Percentiles rank a stretch among this genome's conserved stretches.
These are phyloP conservation scores for Kwoniella sp. DNA, from an alignment of 768 basidiomycete genomes.

Conservation along the genomic window DNA sequence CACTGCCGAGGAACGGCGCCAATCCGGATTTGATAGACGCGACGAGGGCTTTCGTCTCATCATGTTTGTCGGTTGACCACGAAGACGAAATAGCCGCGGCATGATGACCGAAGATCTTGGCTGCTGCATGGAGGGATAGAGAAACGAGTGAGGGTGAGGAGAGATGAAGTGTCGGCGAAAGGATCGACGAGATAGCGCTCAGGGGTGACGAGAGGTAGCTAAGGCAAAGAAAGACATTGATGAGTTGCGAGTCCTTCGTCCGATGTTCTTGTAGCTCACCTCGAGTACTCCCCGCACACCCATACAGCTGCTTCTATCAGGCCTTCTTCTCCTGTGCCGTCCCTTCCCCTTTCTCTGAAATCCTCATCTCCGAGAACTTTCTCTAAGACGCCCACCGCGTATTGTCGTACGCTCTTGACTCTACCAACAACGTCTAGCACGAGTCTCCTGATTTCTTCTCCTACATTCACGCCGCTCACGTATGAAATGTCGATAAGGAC, in stretches of 20 bases:
- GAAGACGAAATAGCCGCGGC: conserved; percentile 70
- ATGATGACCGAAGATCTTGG: conserved; percentile 88
- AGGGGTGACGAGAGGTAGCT: conserved; percentile 37
- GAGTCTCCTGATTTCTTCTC: conserved; percentile 75
- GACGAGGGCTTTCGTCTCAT: conserved; percentile 68
- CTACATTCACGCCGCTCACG: conserved; percentile 77
- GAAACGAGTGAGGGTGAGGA: conserved; percentile 66
- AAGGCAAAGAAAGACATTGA: not conserved
- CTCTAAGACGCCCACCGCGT: conserved; percentile 81
- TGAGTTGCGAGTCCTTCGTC: not conserved
- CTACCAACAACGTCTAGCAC: conserved; percentile 83
- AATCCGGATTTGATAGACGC: conserved; percentile 67
- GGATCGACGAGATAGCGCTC: conserved; percentile 66
- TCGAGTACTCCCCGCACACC: conserved; percentile 93
- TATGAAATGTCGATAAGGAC: conserved; percentile 90
- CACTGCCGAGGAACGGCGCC: conserved; percentile 64
- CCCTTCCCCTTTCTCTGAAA: conserved; percentile 68
- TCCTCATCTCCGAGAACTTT: conserved; percentile 77
- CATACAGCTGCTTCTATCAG: conserved; percentile 92
- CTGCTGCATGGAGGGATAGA: conserved; percentile 77
- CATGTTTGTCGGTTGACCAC: conserved; percentile 75
- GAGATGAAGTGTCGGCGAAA: conserved; percentile 59
- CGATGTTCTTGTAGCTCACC: conserved; percentile 61
- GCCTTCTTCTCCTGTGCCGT: conserved; percentile 76
- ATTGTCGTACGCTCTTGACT: conserved; percentile 73